Conservation (phyloP, 139 green algal genomes). For the Tetratostichococcus sp. region DNA sequence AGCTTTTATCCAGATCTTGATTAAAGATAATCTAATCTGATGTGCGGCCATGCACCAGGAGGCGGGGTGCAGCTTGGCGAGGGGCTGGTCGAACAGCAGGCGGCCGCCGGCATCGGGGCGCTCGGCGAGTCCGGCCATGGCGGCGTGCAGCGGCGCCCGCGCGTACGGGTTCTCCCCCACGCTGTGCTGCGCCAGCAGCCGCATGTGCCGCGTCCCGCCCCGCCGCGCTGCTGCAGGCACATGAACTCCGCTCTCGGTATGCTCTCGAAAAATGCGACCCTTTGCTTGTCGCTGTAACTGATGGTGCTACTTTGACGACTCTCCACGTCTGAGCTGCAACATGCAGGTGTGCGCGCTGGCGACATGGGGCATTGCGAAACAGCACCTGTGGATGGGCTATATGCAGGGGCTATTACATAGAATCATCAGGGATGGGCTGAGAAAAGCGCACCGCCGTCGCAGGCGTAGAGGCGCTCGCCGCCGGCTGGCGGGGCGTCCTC, state of each 20-base stretch:
- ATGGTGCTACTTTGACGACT: too few species aligned
- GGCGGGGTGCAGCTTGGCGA: conserved; percentile 73
- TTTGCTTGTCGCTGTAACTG: too few species aligned
- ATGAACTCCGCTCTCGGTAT: too few species aligned
- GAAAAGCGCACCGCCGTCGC: conserved; percentile 8
- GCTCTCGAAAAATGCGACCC: too few species aligned
- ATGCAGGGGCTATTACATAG: neutral
- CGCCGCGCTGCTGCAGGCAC: neutral
- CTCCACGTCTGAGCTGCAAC: too few species aligned
- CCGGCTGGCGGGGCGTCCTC: neutral
- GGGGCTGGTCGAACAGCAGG: conserved; percentile 35
- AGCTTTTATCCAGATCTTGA: too few species aligned
- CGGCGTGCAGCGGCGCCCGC: conserved; percentile 53
- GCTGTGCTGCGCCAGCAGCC: conserved; percentile 56
- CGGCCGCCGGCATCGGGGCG: neutral
- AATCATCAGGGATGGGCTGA: too few species aligned
- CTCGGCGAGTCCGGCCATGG: conserved; percentile 43
- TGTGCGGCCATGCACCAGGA: too few species aligned
- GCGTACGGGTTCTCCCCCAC: conserved; percentile 64
- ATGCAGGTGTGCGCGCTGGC: too few species aligned
- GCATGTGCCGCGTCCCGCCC: conserved; percentile 36
- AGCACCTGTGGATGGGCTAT: too few species aligned
- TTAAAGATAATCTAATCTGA: too few species aligned
- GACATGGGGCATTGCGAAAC: too few species aligned
- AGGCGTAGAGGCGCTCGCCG: conserved; percentile 32